Evolutionary conservation across 108 stramenopile genomes (phyloP).

Genomic region (Schizochytrium sp.): DNA sequence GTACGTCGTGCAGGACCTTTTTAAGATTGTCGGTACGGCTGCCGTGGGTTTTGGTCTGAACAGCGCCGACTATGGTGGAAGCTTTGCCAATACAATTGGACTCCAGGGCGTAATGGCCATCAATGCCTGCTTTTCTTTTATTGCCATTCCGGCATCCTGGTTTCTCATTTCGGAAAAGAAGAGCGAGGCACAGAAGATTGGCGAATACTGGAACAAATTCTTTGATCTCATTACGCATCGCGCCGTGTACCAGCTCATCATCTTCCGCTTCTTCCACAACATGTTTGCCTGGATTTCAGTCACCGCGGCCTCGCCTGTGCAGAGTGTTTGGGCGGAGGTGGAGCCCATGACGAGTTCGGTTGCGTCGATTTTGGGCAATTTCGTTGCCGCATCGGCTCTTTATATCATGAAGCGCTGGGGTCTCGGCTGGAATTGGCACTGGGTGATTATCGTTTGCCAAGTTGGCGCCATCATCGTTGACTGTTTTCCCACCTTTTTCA

Average conservation of each 20-base stretch:
- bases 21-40: neutral
- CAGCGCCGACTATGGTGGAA: neutral
- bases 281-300: neutral
- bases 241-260: neutral
- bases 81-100: neutral
- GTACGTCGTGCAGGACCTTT: neutral
- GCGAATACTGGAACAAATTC: neutral
- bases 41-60: neutral
- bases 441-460: neutral
- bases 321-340: neutral
- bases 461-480: neutral
- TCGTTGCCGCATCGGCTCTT: neutral
- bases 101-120: neutral
- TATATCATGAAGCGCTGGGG: neutral
- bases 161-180: neutral
- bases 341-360: neutral
- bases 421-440: neutral
- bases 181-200: neutral
- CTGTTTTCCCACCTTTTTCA: neutral
- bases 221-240: neutral
- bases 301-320: neutral
- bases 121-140: neutral
- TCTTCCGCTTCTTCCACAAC: neutral
- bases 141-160: neutral
- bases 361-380: neutral